Base-by-base conservation (phyloP, 495 filamentous ascomycete genomes). In the Penicillium pulvis region DNA sequence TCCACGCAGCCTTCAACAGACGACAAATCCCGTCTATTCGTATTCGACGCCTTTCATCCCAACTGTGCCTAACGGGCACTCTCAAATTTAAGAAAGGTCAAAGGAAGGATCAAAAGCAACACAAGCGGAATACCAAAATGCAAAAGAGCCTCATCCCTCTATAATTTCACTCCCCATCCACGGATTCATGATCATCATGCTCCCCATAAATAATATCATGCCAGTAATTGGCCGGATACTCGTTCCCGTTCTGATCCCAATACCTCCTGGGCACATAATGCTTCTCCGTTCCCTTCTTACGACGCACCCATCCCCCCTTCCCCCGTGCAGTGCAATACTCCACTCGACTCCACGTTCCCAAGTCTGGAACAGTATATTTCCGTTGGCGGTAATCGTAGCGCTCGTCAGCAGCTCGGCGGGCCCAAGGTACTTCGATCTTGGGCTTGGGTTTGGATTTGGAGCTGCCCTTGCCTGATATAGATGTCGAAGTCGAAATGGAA, bases 361-460 rank as follows among this genome's bases (percentile, higher is more conserved):
- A 6, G 49, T 74, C 65, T 3, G 74, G 74, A n/a, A 68, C 36
- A 0, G 12, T 19, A 45, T 75, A 75, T 53, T 59, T 70, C 26
- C 72, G 64, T 26, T 50, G 61, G 16, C 69, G 66, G 49, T 65
- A 72, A 49, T 75, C 72, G 49, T 74, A 75, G 5, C 61, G 51
- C 51, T 71, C 64, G 0, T 31, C 58, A 0, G 26, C 31, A 3
- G 4, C 8, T 6, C 66, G 65, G 2, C 56, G 41, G 1, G 56
- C 65, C 61, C 69, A 67, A 0, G 54, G 59, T 2, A 68, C 55
- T 28, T 57, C 47, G 19, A 59, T n/a, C 31, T 20, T 19, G 6
- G 63, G 10, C 17, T 30, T 52, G 39, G 28, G 35, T 53, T 39
- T 33, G 28, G 48, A 35, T 5, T 10, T 30, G 16, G 46, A 6